Evolutionary conservation across 352 stramenopile species (phyloP).

Genomic region (Globisporangium nunn): DNA sequence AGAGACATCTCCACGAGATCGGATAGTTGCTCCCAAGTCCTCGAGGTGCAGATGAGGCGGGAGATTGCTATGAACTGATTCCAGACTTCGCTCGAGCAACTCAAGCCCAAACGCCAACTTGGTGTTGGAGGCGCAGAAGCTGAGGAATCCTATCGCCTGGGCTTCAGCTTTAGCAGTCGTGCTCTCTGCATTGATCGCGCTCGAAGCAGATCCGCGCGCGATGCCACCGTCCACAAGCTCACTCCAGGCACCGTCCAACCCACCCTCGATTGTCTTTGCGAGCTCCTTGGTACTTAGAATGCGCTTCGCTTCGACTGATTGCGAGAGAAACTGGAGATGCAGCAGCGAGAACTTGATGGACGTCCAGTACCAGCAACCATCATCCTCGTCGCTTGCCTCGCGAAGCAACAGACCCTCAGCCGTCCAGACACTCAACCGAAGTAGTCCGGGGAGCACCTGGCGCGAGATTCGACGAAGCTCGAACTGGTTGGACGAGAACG

Average conservation of each 20-base stretch:
- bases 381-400: constrained; percentile 1
- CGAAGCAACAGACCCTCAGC: constrained; percentile 13
- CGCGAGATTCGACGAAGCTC: constrained; percentile 57
- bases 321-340: constrained; percentile 26
- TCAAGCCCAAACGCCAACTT: constrained; percentile 1
- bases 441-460: constrained; percentile 46
- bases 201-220: background rate
- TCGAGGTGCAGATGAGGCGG: constrained; percentile 7
- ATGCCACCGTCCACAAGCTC: background rate
- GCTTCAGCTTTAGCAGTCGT: constrained; percentile 19
- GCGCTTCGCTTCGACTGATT: background rate
- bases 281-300: background rate
- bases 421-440: constrained; percentile 49
- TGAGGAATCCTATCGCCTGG: constrained; percentile 20
- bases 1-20: constrained; percentile 4
- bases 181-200: constrained; percentile 10
- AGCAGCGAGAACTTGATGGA: constrained; percentile 37
- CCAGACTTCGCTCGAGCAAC: constrained; percentile 21
- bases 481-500: constrained; percentile 52
- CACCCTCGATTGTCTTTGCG: background rate
- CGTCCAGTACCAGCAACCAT: constrained; percentile 19
- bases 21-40: background rate
- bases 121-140: background rate
- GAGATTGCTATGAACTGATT: constrained; percentile 15
- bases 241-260: constrained; percentile 1